A percentile compares a stretch with the other conserved stretches of the same genome.
These are phyloP conservation scores for Fusarium stilboides DNA, from an alignment of 2,329 filamentous ascomycete species.

Conservation along the genomic window DNA sequence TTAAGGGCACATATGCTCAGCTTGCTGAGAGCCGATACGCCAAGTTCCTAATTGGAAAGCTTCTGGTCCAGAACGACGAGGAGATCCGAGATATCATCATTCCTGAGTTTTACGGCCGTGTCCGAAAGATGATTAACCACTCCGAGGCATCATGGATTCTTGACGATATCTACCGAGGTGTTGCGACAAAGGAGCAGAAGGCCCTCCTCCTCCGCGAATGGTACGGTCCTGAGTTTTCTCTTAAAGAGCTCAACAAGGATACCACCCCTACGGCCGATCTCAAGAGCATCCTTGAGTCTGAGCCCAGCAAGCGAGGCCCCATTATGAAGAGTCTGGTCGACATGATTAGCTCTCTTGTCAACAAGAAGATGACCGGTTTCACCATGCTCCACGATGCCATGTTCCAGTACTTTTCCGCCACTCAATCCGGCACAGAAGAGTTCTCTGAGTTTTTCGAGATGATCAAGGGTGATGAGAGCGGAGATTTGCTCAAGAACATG, in stretches of 20 bases:
- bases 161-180: slow-evolving; percentile 93
- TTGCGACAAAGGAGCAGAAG: slow-evolving; percentile 90
- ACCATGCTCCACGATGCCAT: slow-evolving; percentile 99
- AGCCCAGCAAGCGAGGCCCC: slow-evolving; percentile 87
- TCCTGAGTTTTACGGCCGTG: slow-evolving; percentile 94
- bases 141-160: slow-evolving; percentile 97
- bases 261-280: slow-evolving; percentile 77
- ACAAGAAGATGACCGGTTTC: slow-evolving; percentile 97
- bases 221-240: slow-evolving; percentile 94
- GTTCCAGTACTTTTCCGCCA: slow-evolving; percentile 93
- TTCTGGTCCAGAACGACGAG: slow-evolving; percentile 91
- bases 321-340: slow-evolving; percentile 90
- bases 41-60: slow-evolving; percentile 96
- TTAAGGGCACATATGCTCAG: slow-evolving; percentile 86
- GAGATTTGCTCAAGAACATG: slow-evolving; percentile 93
- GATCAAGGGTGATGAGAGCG: slow-evolving; percentile 91
- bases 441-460: slow-evolving; percentile 90
- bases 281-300: slow-evolving; percentile 78
- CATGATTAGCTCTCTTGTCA: slow-evolving; percentile 91
- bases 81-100: slow-evolving; percentile 92
- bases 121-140: slow-evolving; percentile 94
- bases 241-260: slow-evolving; percentile 75
- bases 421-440: slow-evolving; percentile 83
- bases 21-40: slow-evolving; percentile 96
- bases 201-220: slow-evolving; percentile 89